A percentile compares a stretch with the other conserved stretches of the same genome.
Evolutionary conservation across 768 basidiomycete genomes (phyloP).

Genomic region (Cystobasidium ongulense): DNA sequence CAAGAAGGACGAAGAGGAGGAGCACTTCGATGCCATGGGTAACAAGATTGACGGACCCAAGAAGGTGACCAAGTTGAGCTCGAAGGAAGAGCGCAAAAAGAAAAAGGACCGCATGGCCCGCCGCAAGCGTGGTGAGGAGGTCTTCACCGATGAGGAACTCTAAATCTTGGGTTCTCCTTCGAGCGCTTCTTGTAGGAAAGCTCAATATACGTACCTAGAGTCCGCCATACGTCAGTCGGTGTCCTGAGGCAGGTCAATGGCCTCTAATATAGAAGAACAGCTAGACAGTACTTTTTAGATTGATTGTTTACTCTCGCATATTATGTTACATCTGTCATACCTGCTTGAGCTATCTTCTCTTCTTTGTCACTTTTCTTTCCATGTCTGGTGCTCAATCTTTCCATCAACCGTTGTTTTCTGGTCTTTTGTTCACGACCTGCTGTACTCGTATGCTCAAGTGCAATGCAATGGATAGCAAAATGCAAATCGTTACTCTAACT

Average conservation of each 20-base stretch:
- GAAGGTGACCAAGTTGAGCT: conserved; percentile 45
- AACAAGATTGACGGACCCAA: conserved; percentile 68
- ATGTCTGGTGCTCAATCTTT: background rate
- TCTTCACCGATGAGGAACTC: conserved; percentile 46
- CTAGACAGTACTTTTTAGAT: background rate
- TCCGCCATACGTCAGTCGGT: background rate
- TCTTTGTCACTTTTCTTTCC: too few relatives aligned
- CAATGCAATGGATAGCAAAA: background rate
- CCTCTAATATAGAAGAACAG: background rate
- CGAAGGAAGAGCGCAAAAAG: conserved; percentile 74
- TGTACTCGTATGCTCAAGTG: background rate
- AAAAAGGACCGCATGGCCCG: conserved; percentile 94
- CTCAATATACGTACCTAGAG: background rate
- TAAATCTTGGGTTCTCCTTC: background rate
- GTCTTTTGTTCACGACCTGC: background rate
- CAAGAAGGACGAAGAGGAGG: conserved; percentile 82
- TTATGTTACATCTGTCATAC: background rate
- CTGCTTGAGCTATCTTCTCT: background rate
- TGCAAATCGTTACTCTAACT: background rate
- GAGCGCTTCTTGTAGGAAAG: background rate
- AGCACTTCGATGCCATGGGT: conserved; percentile 90
- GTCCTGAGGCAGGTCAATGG: background rate
- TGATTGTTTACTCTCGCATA: background rate
- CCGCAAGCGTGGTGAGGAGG: conserved; percentile 76
- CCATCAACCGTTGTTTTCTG: background rate